phyloP scores from a whole-genome alignment of 2,329 filamentous ascomycete species.

The Diaporthe capsici region DNA sequence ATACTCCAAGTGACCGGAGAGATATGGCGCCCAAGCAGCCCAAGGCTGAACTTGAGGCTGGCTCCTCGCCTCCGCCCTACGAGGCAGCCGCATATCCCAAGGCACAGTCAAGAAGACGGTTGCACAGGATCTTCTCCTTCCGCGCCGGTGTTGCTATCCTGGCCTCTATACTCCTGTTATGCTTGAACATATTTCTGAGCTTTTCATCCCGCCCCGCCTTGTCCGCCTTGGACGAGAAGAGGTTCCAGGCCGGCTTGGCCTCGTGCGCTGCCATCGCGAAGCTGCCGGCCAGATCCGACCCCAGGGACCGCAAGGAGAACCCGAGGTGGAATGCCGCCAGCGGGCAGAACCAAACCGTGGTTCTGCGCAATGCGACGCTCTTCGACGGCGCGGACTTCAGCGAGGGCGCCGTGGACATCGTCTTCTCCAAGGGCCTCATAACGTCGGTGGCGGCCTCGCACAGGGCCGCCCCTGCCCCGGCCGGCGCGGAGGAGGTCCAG shows the following conservation, averaged over 20 bases:
- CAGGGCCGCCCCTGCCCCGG: constrained; percentile 39
- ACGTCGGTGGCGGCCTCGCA: constrained; percentile 46
- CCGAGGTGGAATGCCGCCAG: constrained; percentile 56
- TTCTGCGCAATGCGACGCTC: constrained; percentile 58
- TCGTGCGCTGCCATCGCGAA: constrained; percentile 33
- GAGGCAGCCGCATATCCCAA: constrained; percentile 39
- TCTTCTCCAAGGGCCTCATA: constrained; percentile 56
- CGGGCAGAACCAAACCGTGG: constrained; percentile 54
- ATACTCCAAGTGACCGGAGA: not conserved
- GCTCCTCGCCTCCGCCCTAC: constrained; percentile 37
- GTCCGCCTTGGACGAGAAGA: constrained; percentile 31
- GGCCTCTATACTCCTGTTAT: not conserved
- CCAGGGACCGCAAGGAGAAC: constrained; percentile 47
- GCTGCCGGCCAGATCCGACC: constrained; percentile 25
- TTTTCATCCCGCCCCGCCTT: not conserved
- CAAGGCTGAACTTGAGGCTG: constrained; percentile 5
- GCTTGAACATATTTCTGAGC: constrained; percentile 26
- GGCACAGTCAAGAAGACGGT: not conserved
- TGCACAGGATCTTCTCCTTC: constrained; percentile 23
- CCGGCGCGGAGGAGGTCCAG: constrained; percentile 47
- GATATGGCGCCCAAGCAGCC: not conserved
- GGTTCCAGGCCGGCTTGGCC: constrained; percentile 36
- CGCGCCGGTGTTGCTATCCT: not conserved
- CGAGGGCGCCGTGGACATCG: constrained; percentile 52
- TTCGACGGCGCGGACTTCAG: constrained; percentile 58